Evolutionary conservation across 2,329 filamentous ascomycete species (phyloP).

Genomic region (Colletotrichum gigasporum): DNA sequence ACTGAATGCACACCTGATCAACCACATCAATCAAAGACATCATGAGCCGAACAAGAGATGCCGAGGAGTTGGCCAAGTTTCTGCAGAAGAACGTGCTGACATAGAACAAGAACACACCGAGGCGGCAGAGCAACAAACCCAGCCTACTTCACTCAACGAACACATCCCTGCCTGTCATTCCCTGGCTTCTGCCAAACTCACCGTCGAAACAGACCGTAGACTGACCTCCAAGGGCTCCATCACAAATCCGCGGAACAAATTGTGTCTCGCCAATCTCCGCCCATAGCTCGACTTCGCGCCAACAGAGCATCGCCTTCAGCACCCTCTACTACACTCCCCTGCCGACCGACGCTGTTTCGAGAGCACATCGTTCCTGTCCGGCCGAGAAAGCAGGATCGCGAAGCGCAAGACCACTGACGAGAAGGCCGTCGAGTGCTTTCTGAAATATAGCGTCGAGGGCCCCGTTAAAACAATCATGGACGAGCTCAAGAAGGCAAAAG

Average conservation of each 20-base stretch:
- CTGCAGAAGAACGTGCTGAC: background rate
- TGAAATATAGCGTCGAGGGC: slow-evolving; percentile 40
- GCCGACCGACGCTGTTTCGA: slow-evolving; percentile 38
- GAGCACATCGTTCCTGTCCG: slow-evolving; percentile 34
- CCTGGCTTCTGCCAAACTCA: slow-evolving; percentile 36
- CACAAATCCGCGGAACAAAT: slow-evolving; percentile 41
- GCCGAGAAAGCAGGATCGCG: slow-evolving; percentile 35
- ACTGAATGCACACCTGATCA: background rate
- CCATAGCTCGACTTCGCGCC: slow-evolving; percentile 41
- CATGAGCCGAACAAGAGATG: background rate
- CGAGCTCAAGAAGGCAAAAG: slow-evolving; percentile 36
- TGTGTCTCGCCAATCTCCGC: slow-evolving; percentile 39
- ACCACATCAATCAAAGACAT: background rate
- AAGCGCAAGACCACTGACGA: slow-evolving; percentile 36
- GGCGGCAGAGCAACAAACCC: slow-evolving; percentile 34
- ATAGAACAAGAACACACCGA: slow-evolving; percentile 22
- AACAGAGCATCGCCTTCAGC: slow-evolving; percentile 36
- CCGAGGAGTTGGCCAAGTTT: background rate
- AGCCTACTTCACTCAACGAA: slow-evolving; percentile 40
- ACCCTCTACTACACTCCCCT: slow-evolving; percentile 35
- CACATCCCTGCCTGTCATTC: slow-evolving; percentile 42
- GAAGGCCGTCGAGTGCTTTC: slow-evolving; percentile 41
- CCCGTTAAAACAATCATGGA: slow-evolving; percentile 42
- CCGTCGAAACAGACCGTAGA: slow-evolving; percentile 36
- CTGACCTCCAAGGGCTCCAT: slow-evolving; percentile 39